phyloP scores from a whole-genome alignment of 495 filamentous ascomycete genomes.

The Hypoxylon trugodes region DNA sequence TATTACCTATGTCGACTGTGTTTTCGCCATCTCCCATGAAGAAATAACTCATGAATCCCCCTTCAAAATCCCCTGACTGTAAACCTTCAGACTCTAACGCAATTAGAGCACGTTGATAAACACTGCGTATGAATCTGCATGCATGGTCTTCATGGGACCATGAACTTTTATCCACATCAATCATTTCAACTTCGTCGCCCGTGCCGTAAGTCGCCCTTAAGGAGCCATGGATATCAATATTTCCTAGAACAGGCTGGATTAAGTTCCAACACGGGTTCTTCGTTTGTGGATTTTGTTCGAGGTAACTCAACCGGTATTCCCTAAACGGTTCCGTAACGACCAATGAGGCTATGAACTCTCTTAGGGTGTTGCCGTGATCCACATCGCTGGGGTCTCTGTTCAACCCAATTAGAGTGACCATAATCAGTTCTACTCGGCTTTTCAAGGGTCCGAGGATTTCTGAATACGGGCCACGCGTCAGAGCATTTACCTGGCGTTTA shows the following conservation, averaged over 20 bases:
- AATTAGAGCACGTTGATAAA: background rate
- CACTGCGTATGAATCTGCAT: slow-evolving; percentile 6
- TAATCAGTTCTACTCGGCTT: no score
- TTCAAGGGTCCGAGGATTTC: no score
- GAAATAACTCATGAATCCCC: background rate
- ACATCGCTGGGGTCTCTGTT: no score
- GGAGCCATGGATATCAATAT: no score
- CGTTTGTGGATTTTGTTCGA: background rate
- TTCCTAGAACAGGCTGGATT: slow-evolving; percentile 21
- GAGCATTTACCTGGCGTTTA: background rate
- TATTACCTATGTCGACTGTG: background rate
- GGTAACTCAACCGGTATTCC: no score
- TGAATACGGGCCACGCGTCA: background rate
- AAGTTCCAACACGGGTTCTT: slow-evolving; percentile 3
- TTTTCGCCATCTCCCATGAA: background rate
- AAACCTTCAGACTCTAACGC: background rate
- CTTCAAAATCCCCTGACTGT: background rate
- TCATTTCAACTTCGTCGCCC: background rate
- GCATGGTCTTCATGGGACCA: slow-evolving; percentile 25
- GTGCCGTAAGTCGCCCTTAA: background rate
- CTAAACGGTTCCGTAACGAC: no score
- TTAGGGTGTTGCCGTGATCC: no score
- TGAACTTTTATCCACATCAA: background rate
- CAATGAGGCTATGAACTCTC: no score
- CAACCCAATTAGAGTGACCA: no score